Base-by-base conservation (phyloP, 1,284 basidiomycete species). In the Pseudozyma sp. region DNA sequence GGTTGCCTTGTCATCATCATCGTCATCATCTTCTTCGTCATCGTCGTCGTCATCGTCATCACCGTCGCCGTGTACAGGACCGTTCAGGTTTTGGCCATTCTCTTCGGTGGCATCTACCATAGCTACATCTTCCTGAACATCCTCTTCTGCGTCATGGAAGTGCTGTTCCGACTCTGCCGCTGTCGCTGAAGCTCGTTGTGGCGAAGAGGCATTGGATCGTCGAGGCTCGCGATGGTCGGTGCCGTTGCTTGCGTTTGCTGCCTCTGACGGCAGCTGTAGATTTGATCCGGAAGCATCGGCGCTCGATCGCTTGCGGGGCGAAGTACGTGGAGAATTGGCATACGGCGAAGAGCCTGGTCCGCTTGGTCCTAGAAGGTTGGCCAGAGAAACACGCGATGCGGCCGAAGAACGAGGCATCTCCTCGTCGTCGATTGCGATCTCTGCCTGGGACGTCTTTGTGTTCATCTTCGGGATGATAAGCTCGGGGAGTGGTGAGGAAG, bases 11-110 rank as follows among this genome's bases (percentile, higher is more conserved):
- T 67, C 75, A 13, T 68, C 75, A 29, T 80, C 73, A 11, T 77
- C 78, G 24, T 78, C 77, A 7, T 72, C 77, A 6, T 61, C 70
- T 29, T 67, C 74, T 0, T 68, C 72, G 6, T 75, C 71, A 14
- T 71, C 63, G 9, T 68, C 77, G 4, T 65, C 74, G 3, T 64
- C 56, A 2, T 58, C 69, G 4, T 61, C 70, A 1, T 72, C 69
- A 5, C 51, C 57, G 17, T 56, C 54, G 16, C 46, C 71, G 19
- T 57, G 51, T 24, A 51, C 62, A 24, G 19, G 54, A 14, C 53
- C 54, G n/a, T 46, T 42, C 0, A 17, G 35, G 1, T 47, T 54
- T 2, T 57, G 49, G 19, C 17, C 50, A 5, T 56, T 46, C 16
- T 52, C 56, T 6, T 55, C 67, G 7, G 49, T 40, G n/a, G 46